phyloP scores from a whole-genome alignment of 208 protist species.

The Histomonas meleagridis region DNA sequence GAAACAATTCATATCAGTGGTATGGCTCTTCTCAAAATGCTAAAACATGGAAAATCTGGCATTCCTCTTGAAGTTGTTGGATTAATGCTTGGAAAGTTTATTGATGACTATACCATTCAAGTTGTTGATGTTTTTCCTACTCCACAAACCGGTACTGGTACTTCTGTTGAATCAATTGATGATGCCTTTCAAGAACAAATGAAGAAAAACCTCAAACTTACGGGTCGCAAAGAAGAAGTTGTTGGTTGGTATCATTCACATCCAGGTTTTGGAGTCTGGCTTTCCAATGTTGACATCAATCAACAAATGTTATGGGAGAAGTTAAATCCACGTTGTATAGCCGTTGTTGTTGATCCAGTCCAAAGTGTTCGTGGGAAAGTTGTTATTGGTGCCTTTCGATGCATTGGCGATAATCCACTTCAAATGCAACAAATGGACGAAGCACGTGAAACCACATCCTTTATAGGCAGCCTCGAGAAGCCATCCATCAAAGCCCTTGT shows the following conservation, averaged over 20 bases:
- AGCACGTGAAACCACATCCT: constrained; percentile 94
- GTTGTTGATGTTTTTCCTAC: constrained; percentile 95
- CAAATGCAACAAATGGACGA: constrained; percentile 66
- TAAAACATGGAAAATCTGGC: constrained; percentile 92
- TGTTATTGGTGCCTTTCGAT: constrained; percentile 98
- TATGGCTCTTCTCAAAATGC: constrained; percentile 97
- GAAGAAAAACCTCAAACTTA: constrained; percentile 96
- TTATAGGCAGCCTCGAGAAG: constrained; percentile 92
- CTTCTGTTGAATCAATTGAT: constrained; percentile 68
- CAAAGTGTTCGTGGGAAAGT: constrained; percentile 98
- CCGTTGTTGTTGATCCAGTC: constrained; percentile 99
- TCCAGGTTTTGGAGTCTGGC: constrained; percentile 99
- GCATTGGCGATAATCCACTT: constrained; percentile 72
- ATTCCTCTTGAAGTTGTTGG: constrained; percentile 99
- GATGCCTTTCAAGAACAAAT: constrained; percentile 99
- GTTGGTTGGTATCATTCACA: constrained; percentile 99
- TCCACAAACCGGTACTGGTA: constrained; percentile 73
- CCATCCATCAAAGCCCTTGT: constrained; percentile 84
- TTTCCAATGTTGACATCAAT: constrained; percentile 96
- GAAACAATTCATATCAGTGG: constrained; percentile 97
- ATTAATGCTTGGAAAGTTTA: constrained; percentile 98
- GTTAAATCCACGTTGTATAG: constrained; percentile 87
- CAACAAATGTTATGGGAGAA: constrained; percentile 72
- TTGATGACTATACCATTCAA: constrained; percentile 98
- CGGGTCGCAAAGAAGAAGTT: constrained; percentile 87